These are phyloP conservation scores for Lippia alba DNA, from an alignment of 305 asterid species.

Conservation along the genomic window DNA sequence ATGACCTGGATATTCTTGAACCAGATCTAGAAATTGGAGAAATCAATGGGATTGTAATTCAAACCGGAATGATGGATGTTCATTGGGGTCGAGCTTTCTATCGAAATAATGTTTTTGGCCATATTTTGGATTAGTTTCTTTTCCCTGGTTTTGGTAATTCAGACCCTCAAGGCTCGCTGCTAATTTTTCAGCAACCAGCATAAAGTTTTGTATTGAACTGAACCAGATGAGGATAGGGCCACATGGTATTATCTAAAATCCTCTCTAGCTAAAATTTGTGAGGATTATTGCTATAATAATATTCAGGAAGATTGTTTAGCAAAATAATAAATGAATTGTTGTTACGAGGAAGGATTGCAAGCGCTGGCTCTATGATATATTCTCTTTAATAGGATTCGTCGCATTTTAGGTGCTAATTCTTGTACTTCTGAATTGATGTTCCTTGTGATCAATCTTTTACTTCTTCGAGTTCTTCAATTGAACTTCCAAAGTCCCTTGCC, in stretches of 20 bases:
- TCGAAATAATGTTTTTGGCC: constrained; percentile 42
- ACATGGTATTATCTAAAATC: neutral
- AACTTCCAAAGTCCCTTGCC: no score
- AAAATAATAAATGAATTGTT: constrained; percentile 16
- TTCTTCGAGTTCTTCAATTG: no score
- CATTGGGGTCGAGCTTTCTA: constrained; percentile 29
- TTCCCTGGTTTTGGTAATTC: constrained; percentile 7
- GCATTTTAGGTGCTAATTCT: no score
- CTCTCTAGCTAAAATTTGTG: neutral
- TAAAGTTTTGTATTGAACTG: constrained; percentile 29
- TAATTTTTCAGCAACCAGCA: constrained; percentile 21
- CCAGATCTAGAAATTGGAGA: constrained; percentile 74
- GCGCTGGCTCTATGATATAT: no score
- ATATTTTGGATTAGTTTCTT: constrained; percentile 27
- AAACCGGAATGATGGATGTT: constrained; percentile 9
- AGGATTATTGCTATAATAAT: neutral
- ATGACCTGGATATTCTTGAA: constrained; percentile 91
- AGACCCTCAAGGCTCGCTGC: constrained; percentile 35
- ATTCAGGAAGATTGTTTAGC: constrained; percentile 6
- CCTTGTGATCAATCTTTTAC: no score
- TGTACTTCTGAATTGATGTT: no score
- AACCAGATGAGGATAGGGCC: constrained; percentile 29
- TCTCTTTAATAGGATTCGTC: no score
- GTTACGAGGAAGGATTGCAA: neutral
- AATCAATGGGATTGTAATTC: constrained; percentile 52